A percentile compares a stretch with the other conserved stretches of the same genome.
These are phyloP conservation scores for Sordaria brevicollis DNA, from an alignment of 495 filamentous ascomycete species.

Conservation along the genomic window DNA sequence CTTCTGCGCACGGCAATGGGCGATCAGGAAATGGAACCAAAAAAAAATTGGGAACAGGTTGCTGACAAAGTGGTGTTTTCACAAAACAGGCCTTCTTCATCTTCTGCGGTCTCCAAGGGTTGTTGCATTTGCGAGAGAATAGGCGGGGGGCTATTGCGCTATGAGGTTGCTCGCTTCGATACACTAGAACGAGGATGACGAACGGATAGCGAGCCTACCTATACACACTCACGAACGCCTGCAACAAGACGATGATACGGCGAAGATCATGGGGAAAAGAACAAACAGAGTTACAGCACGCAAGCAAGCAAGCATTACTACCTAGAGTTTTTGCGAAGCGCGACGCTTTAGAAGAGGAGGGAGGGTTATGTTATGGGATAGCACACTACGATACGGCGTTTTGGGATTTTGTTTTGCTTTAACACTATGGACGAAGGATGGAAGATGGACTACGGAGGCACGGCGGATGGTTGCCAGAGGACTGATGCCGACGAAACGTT, in stretches of 20 bases:
- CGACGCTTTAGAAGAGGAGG: neutral
- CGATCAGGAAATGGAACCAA: no score
- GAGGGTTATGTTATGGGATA: neutral
- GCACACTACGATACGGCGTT: slow-evolving; percentile 14
- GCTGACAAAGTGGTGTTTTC: neutral
- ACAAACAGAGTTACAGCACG: neutral
- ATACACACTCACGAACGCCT: neutral
- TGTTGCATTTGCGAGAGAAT: slow-evolving; percentile 65
- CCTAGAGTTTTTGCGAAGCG: neutral
- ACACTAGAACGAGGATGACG: neutral
- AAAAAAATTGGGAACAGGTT: no score
- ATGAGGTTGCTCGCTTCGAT: slow-evolving; percentile 19
- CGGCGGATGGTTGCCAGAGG: neutral
- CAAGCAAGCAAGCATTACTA: neutral
- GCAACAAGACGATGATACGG: neutral
- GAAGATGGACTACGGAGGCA: neutral
- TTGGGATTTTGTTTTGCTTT: neutral
- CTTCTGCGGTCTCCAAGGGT: slow-evolving; percentile 80
- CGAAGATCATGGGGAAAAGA: neutral
- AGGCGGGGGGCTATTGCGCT: slow-evolving; percentile 75
- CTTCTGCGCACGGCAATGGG: no score
- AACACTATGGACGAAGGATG: neutral
- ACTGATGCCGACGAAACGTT: neutral
- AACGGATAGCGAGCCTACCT: neutral
- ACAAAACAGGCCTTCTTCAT: slow-evolving; percentile 67